Base-by-base conservation (phyloP, 2,329 filamentous ascomycete species). In the Aspergillus persii region DNA sequence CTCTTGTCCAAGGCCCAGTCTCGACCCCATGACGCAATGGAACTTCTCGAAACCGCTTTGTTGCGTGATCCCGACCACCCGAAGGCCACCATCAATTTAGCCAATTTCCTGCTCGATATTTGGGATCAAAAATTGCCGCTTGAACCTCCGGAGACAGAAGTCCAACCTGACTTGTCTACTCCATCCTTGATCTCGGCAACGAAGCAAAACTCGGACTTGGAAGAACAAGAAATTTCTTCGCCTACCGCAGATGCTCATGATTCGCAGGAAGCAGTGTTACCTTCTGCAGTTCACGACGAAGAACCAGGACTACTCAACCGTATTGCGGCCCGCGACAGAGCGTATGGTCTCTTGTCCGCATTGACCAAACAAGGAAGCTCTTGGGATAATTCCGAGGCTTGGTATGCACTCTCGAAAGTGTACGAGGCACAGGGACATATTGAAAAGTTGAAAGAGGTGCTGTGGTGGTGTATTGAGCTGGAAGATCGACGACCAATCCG, bases 391-490 rank as follows among this genome's bases (percentile, higher is more conserved):
- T 88, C 91, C 0, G 95, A 98, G 72, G 95, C 94, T 4, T 99
- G 95, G 95, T 94, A 92, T 70, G 86, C 89, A 4, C 83, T 99
- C 36, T 91, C 92, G 0, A 83, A 92, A 63, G 92, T 91, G 8
- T 91, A 97, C 70, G 95, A 99, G 75, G 86, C 92, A 71, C 90
- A 91, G 58, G 90, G 89, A 0, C 91, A 96, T 78, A 76, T 86
- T 1, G 90, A 95, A 41, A 96, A 94, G 79, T 90, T 95, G 12
- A 96, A 93, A 78, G 90, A 95, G 67, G 92, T 93, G 50, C 82
- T 98, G 6, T 98, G 95, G 95, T 98, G 94, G 92, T 96, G 93
- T 68, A 90, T 99, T 11, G 92, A 97, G 76, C 81, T 99, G 31
- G 95, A 98, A 73, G 94, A 99, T 72, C 87, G 86, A 7, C 86